Evolutionary conservation across 1,284 basidiomycete species (phyloP).

Genomic region (Tylopilus sp.): DNA sequence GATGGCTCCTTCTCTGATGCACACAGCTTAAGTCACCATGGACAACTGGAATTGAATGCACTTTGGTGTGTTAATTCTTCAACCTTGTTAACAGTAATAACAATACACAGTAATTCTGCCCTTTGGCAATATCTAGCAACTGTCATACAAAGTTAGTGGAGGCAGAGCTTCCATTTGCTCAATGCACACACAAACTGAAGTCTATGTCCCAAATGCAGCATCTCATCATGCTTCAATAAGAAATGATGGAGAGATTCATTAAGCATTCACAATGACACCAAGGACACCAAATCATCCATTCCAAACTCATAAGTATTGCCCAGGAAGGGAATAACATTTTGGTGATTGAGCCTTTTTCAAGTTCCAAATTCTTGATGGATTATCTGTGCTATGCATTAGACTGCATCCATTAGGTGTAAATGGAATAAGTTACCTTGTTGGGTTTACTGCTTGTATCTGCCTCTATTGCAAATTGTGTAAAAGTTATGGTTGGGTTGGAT

Average conservation of each 20-base stretch:
- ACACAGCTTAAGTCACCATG: background rate
- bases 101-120: background rate
- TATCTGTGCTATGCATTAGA: background rate
- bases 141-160: background rate
- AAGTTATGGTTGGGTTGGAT: too few relatives aligned
- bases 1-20: background rate
- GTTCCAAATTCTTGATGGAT: background rate
- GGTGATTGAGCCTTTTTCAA: background rate
- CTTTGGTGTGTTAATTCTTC: background rate
- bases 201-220: background rate
- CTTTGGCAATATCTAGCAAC: constrained; percentile 4
- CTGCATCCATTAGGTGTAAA: background rate
- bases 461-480: background rate
- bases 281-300: background rate
- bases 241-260: constrained; percentile 1
- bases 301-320: constrained; percentile 12
- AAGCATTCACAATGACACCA: constrained; percentile 13
- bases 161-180: background rate
- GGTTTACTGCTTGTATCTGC: background rate
- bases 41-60: background rate
- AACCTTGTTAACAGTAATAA: background rate
- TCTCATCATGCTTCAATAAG: background rate
- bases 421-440: background rate
- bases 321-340: constrained; percentile 5
- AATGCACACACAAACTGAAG: constrained; percentile 8